phyloP scores from a whole-genome alignment of 2,329 filamentous ascomycete genomes.

The Acrocalymma vagum region DNA sequence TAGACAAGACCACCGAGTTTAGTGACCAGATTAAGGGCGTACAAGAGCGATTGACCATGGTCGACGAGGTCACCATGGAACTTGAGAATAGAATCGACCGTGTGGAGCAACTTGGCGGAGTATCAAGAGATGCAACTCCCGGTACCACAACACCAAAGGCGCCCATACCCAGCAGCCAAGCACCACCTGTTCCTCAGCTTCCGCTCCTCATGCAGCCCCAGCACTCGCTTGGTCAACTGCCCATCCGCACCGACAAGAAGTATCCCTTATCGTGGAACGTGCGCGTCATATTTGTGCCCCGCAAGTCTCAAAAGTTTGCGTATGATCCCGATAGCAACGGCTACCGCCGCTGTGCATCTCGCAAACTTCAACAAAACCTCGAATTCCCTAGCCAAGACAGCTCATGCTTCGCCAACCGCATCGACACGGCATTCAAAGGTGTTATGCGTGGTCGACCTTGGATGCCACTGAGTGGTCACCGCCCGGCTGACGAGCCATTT shows the following conservation, averaged over 20 bases:
- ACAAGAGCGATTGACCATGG: constrained; percentile 45
- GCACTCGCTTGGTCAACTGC: constrained; percentile 40
- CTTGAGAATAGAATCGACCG: constrained; percentile 48
- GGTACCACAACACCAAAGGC: constrained; percentile 37
- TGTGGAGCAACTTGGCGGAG: constrained; percentile 34
- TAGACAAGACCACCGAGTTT: constrained; percentile 49
- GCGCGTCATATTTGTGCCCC: constrained; percentile 48
- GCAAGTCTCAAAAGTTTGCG: constrained; percentile 46
- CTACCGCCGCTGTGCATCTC: constrained; percentile 47
- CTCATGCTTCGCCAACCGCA: constrained; percentile 43
- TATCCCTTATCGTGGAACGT: constrained; percentile 47
- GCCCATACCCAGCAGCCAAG: constrained; percentile 26
- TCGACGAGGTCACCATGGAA: constrained; percentile 52
- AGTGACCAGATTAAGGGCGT: constrained; percentile 46
- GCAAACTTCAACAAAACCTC: constrained; percentile 49
- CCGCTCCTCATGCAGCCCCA: constrained; percentile 38
- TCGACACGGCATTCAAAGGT: constrained; percentile 46
- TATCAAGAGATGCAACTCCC: constrained; percentile 40
- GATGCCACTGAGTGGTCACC: constrained; percentile 50
- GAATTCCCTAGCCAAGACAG: constrained; percentile 47
- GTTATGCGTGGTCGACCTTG: constrained; percentile 48
- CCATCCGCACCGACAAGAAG: constrained; percentile 49
- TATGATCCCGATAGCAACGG: constrained; percentile 49
- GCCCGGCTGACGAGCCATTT: constrained; percentile 47
- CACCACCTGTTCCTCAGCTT: constrained; percentile 36